Evolutionary conservation across 148 eudicot genomes (phyloP).

Genomic region (Vaccinium corymbosum): DNA sequence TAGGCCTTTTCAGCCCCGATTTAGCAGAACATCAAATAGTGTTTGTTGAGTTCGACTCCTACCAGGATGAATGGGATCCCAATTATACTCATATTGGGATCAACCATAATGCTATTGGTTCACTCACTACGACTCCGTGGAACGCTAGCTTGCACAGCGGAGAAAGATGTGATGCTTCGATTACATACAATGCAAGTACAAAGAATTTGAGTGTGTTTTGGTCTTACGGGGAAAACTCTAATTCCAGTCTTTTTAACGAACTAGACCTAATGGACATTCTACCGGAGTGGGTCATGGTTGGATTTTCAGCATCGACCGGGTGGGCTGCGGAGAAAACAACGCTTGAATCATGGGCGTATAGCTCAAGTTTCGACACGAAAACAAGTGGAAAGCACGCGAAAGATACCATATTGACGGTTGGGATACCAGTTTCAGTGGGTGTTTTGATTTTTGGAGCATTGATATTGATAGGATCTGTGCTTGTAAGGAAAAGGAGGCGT

Average conservation of each 20-base stretch:
- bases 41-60: not conserved
- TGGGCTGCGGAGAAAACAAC: conserved; percentile 19
- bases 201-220: conserved; percentile 40
- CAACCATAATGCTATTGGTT: conserved; percentile 42
- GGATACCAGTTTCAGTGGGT: conserved; percentile 20
- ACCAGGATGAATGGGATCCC: not conserved
- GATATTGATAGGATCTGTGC: not conserved
- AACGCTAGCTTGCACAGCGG: conserved; percentile 42
- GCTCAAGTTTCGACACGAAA: conserved; percentile 28
- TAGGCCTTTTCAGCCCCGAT: conserved; percentile 52
- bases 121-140: conserved; percentile 34
- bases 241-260: conserved; percentile 27
- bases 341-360: conserved; percentile 41
- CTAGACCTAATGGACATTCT: conserved; percentile 41
- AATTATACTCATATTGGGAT: conserved; percentile 49
- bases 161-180: conserved; percentile 39
- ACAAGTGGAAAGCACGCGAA: not conserved
- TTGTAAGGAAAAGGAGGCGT: conserved; percentile 8
- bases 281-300: conserved; percentile 44
- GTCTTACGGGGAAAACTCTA: conserved; percentile 25
- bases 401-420: conserved; percentile 14
- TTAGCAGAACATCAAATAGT: conserved; percentile 29
- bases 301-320: conserved; percentile 53
- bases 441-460: conserved; percentile 13
- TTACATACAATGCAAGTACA: conserved; percentile 36